phyloP scores from a whole-genome alignment of 768 basidiomycete genomes.

The Leccinum obscurum region DNA sequence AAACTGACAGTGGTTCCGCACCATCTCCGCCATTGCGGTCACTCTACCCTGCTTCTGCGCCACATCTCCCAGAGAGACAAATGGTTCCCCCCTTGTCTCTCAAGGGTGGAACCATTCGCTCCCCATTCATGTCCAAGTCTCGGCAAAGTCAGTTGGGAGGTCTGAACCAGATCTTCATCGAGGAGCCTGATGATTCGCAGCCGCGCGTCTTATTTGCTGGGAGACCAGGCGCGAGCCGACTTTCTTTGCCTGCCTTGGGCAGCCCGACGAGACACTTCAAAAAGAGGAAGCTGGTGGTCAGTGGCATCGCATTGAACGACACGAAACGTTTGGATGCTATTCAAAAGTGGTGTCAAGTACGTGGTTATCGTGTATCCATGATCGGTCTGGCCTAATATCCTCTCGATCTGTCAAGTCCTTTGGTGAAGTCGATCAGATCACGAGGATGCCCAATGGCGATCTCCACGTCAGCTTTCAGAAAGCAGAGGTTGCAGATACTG shows the following conservation, averaged over 20 bases:
- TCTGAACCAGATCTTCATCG: slow-evolving; percentile 25
- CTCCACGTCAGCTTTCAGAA: slow-evolving; percentile 74
- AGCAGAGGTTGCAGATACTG: slow-evolving; percentile 79
- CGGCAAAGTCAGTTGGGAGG: slow-evolving; percentile 14
- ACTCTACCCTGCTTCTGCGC: slow-evolving; percentile 36
- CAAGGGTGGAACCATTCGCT: slow-evolving; percentile 32
- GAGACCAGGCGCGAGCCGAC: slow-evolving; percentile 24
- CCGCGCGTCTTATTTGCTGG: slow-evolving; percentile 32
- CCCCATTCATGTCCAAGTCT: slow-evolving; percentile 31
- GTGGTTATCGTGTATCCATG: slow-evolving; percentile 14
- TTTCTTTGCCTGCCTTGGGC: slow-evolving; percentile 37
- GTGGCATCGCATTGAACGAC: slow-evolving; percentile 65
- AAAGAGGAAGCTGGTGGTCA: slow-evolving; percentile 67
- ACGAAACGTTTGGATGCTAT: slow-evolving; percentile 63
- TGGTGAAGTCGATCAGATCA: slow-evolving; percentile 73
- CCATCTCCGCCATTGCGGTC: slow-evolving; percentile 41
- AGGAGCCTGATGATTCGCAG: slow-evolving; percentile 29
- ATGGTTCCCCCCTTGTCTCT: slow-evolving; percentile 30
- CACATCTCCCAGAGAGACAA: slow-evolving; percentile 41
- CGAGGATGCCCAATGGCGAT: slow-evolving; percentile 73
- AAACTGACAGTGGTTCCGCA: slow-evolving; percentile 22
- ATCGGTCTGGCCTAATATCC: slow-evolving; percentile 5
- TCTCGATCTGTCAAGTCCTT: slow-evolving; percentile 51
- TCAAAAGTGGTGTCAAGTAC: slow-evolving; percentile 76
- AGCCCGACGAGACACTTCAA: slow-evolving; percentile 42